phyloP scores from a whole-genome alignment of 352 stramenopile species.

The Phytophthora pseudosyringae region DNA sequence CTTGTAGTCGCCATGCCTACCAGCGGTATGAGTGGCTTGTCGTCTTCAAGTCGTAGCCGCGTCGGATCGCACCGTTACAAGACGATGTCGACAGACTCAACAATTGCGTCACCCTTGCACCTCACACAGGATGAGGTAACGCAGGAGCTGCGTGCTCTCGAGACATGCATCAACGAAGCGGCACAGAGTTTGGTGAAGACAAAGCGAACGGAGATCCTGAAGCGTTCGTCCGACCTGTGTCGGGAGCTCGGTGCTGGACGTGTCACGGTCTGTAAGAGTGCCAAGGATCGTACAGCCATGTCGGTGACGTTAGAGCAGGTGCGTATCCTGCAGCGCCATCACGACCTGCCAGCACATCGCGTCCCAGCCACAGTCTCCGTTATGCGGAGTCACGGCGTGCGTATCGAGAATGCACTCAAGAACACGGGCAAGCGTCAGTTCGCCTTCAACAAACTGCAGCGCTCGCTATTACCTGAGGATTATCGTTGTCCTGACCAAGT shows the following conservation, averaged over 20 bases:
- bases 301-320: conserved; percentile 96
- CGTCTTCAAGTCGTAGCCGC: conserved; percentile 38
- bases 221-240: conserved; percentile 81
- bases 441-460: conserved; percentile 90
- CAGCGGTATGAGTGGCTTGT: conserved; percentile 40
- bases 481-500: conserved; percentile 88
- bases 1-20: conserved; percentile 61
- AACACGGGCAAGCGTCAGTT: conserved; percentile 91
- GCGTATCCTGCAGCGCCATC: conserved; percentile 83
- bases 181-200: conserved; percentile 87
- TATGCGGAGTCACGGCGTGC: conserved; percentile 88
- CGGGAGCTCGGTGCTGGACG: conserved; percentile 90
- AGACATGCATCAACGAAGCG: conserved; percentile 73
- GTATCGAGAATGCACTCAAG: conserved; percentile 91
- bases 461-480: conserved; percentile 85
- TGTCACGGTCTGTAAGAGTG: conserved; percentile 97
- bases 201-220: conserved; percentile 86
- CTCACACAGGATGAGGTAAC: conserved; percentile 80
- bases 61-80: conserved; percentile 57
- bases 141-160: conserved; percentile 68
- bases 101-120: conserved; percentile 51
- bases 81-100: conserved; percentile 58
- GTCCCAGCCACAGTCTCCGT: conserved; percentile 84
- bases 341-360: conserved; percentile 76
- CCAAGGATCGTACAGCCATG: conserved; percentile 98